A percentile compares a stretch with the other conserved stretches of the same genome.
These are phyloP conservation scores for Leishmania major DNA, from an alignment of 208 protist species.

Conservation along the genomic window DNA sequence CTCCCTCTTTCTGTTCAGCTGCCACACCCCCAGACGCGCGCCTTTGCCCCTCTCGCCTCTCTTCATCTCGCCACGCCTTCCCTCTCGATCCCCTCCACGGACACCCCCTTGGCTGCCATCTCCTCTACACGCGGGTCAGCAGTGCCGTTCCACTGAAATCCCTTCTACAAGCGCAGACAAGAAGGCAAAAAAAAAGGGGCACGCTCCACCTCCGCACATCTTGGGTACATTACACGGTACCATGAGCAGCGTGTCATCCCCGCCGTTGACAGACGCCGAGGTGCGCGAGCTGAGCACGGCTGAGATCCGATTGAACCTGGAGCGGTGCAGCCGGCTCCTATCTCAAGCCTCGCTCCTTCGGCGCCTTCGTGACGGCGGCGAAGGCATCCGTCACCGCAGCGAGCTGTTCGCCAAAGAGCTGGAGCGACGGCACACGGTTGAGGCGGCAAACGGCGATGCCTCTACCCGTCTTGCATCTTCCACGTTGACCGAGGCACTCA, in stretches of 20 bases:
- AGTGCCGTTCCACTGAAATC: neutral
- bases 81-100: neutral
- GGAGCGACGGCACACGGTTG: slow-evolving; percentile 19
- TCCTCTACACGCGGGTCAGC: neutral
- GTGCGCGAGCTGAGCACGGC: slow-evolving; percentile 31
- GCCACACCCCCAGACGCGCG: neutral
- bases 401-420: slow-evolving; percentile 48
- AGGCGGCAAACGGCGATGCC: neutral
- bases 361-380: slow-evolving; percentile 62
- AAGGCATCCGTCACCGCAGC: slow-evolving; percentile 48
- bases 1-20: neutral
- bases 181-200: neutral
- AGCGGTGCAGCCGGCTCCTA: slow-evolving; percentile 72
- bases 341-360: slow-evolving; percentile 46
- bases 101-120: neutral
- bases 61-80: neutral
- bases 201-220: too few species aligned
- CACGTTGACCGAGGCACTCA: neutral
- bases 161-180: neutral
- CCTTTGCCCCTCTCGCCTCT: neutral
- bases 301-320: slow-evolving; percentile 51
- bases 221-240: neutral
- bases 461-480: neutral
- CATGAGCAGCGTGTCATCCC: slow-evolving; percentile 5
- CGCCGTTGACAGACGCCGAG: slow-evolving; percentile 24